Percentiles rank a stretch among this genome's conserved stretches.
phyloP scores from a whole-genome alignment of 225 moss, liverwort and hornwort species.

The Climacium dendroides region DNA sequence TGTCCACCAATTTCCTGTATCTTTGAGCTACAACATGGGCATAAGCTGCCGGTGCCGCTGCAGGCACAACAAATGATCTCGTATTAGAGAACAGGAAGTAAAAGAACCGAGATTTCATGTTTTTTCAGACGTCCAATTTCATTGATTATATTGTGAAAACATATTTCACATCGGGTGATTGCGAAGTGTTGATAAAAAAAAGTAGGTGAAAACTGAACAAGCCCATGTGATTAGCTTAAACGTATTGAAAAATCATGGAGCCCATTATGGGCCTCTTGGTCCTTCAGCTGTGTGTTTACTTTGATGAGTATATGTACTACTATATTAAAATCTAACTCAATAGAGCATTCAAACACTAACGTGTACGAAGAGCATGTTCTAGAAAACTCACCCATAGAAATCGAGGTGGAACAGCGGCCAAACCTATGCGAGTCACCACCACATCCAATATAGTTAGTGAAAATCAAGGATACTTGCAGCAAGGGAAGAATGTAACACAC shows the following conservation, averaged over 20 bases:
- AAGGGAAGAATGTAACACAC: neutral
- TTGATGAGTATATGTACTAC: neutral
- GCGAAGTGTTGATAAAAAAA: neutral
- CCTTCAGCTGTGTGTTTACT: neutral
- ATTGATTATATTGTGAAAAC: neutral
- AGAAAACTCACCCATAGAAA: slow-evolving; percentile 56
- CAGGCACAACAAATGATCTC: neutral
- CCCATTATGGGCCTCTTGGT: neutral
- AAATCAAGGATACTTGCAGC: neutral
- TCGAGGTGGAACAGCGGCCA: slow-evolving; percentile 77
- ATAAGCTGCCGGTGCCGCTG: slow-evolving; percentile 89
- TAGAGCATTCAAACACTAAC: neutral
- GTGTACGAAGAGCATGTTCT: neutral
- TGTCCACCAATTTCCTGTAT: slow-evolving; percentile 57
- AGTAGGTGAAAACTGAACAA: neutral
- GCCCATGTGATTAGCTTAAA: neutral
- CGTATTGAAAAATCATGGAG: neutral
- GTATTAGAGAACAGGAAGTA: neutral
- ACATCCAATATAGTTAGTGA: neutral
- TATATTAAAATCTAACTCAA: neutral
- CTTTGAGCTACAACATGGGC: slow-evolving; percentile 74
- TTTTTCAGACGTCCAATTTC: neutral
- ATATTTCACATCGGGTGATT: neutral
- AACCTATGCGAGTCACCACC: slow-evolving; percentile 31
- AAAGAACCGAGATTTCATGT: neutral